Base-by-base conservation (phyloP, 768 basidiomycete genomes). In the Floccularia luteovirens region DNA sequence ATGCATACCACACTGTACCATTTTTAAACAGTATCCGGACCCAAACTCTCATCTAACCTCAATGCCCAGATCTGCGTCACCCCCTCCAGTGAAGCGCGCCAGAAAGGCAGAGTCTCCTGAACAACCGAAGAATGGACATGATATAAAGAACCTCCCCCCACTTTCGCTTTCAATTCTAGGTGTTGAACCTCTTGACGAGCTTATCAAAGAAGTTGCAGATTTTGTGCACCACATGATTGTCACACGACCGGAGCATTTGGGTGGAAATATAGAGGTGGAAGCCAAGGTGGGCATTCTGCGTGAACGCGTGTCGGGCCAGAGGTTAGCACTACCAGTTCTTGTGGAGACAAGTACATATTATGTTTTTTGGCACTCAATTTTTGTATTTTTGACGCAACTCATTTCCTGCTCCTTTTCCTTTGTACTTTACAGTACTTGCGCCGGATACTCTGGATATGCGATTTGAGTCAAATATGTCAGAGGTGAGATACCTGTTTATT, bases 381-480 rank as follows among this genome's bases (percentile, higher is more conserved):
- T 37, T 32, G 27, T 36, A 22, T 24, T 44, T 21, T 36, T 37
- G 12, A 34, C 39, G 35, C 27, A 43, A 24, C 33, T 39, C 31
- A 22, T 43, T 43, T 37, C 36, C 38, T 14, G 10, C 39, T 30
- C 30, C 36, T 25, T 7, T 36, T 8, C 41, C 17, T 31, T 43
- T 24, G 31, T 24, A n/a, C 41, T 36, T 39, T 41, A 8, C 54
- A 96, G 91, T 93, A 45, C 62, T 94, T 4, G 48, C 61, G 3
- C 79, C 83, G 6, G 75, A 82, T 38, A 62, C 56, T 24, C 45
- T 74, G 2, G 80, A 87, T 36, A 55, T 79, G 41, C 79, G 80
- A 10, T 97, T 97, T 58, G 87, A 92, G 58, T 86, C 90, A 44
- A 92, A 94, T 56, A 97, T 99, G 93, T 75, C 88, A 31, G 62